Base-by-base conservation (phyloP, 306 rosid species). In the Vachellia pachyceras region DNA sequence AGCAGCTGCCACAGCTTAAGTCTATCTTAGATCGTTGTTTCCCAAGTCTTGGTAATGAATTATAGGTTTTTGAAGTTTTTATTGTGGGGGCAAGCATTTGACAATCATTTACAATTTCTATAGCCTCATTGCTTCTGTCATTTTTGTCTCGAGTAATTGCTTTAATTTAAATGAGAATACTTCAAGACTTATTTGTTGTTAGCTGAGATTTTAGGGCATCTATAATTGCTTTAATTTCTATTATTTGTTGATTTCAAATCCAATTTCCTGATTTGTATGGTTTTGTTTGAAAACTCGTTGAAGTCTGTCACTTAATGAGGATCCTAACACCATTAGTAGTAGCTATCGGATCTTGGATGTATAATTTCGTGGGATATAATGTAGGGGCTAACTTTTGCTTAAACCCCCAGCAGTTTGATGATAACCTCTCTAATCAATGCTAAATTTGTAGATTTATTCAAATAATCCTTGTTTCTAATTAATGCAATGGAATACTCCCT, bases 1-100 rank as follows among this genome's bases (percentile, higher is more conserved):
- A 89, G 90, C 91, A 0, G 94, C 94, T 69, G 88, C 98, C 17
- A 73, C 93, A 71, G 89, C 98, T 0, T 93, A 87, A 91, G 84
- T 14, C 22, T 58, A 76, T 46, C n/a, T 40, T 33, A 23, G 76
- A 79, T 68, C 15, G 68, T 47, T 66, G 20, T 52, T 77, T 70
- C 61, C 73, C 42, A 47, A 76, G 50, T 78, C 68, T n/a, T n/a
- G n/a, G n/a, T n/a, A 76, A 68, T 82, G 75, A 72, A 45, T 78
- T 64, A 76, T 75, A 86, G 87, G 68, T 73, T 71, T 76, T 76
- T 74, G 36, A 42, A 44, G 79, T 4, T 39, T 83, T 84, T 68
- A 5, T 78, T 72, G 61, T 76, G 76, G 60, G 79, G 68, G 40
- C 64, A 79, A 55, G 41, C 60, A 81, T 44, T 70, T 42, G 5